Conservation (phyloP, 257 asterid species). For the Voacanga thouarsii region DNA sequence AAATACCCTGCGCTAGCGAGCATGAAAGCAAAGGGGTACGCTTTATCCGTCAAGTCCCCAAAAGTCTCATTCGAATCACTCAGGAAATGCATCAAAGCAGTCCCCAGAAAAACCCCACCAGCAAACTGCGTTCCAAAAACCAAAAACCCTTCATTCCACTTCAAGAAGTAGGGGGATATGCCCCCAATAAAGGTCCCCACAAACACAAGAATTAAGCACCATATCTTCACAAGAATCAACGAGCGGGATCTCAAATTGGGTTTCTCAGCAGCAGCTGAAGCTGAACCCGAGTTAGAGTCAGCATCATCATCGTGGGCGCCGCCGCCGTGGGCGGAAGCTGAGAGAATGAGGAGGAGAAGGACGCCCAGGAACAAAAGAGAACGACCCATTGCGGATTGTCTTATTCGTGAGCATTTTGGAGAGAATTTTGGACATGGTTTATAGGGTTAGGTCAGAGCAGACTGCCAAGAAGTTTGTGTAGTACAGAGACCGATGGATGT, state of each 20-base stretch:
- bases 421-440: not conserved
- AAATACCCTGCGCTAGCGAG: conserved; percentile 71
- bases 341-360: conserved; percentile 39
- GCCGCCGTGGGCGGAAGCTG: conserved; percentile 67
- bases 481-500: conserved; percentile 11
- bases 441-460: not conserved
- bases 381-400: conserved; percentile 40
- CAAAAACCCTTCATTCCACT: conserved; percentile 82
- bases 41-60: conserved; percentile 57
- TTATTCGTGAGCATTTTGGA: not conserved
- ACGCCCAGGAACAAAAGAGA: conserved; percentile 33
- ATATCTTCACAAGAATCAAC: conserved; percentile 62
- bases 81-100: conserved; percentile 86
- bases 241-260: conserved; percentile 61
- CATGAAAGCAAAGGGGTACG: conserved; percentile 88
- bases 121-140: conserved; percentile 85
- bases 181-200: conserved; percentile 66
- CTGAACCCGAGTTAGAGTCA: conserved; percentile 30
- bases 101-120: conserved; percentile 86
- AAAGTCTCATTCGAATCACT: conserved; percentile 83
- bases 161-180: conserved; percentile 77
- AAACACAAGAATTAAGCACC: conserved; percentile 78
- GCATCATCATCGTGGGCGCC: conserved; percentile 27
- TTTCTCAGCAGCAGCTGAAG: conserved; percentile 39
- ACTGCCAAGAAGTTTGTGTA: not conserved